These are phyloP conservation scores for Fusarium longipes DNA, from an alignment of 2,329 filamentous ascomycete genomes.

Conservation along the genomic window DNA sequence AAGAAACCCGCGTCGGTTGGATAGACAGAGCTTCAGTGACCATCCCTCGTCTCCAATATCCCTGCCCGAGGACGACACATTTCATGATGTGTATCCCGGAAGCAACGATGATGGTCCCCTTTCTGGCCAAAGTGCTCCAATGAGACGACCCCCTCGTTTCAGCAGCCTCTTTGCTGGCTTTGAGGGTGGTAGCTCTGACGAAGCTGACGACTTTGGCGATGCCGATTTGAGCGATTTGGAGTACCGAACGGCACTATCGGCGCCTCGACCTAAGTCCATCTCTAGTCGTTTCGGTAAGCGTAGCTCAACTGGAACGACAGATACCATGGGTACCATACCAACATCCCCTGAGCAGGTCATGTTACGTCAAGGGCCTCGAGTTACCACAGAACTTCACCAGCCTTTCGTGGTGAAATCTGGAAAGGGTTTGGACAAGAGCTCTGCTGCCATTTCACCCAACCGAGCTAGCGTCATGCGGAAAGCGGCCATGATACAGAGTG, in stretches of 20 bases:
- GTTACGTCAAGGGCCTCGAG: conserved; percentile 45
- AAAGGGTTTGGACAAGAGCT: conserved; percentile 54
- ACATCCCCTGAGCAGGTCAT: conserved; percentile 58
- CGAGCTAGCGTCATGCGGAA: conserved; percentile 76
- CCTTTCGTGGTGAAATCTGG: conserved; percentile 55
- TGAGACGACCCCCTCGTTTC: conserved; percentile 77
- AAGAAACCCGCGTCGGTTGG: conserved; percentile 69
- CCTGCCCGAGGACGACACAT: conserved; percentile 53
- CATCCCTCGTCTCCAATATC: conserved; percentile 62
- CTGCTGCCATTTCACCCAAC: conserved; percentile 52
- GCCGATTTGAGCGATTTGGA: conserved; percentile 73
- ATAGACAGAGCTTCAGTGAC: conserved; percentile 59
- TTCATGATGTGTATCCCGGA: conserved; percentile 76
- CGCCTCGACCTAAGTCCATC: conserved; percentile 64
- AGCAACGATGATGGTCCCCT: conserved; percentile 85
- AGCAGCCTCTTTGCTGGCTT: conserved; percentile 91
- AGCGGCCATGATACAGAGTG: conserved; percentile 82
- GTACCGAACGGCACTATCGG: conserved; percentile 73
- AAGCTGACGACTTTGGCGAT: conserved; percentile 71
- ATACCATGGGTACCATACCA: conserved; percentile 49
- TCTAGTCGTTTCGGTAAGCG: conserved; percentile 56
- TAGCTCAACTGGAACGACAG: conserved; percentile 50
- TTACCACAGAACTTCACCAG: conserved; percentile 59
- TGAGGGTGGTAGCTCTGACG: conserved; percentile 76
- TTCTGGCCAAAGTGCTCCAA: conserved; percentile 67